Conservation (phyloP, 1,284 basidiomycete genomes). For the Ustanciosporium gigantosporum region DNA sequence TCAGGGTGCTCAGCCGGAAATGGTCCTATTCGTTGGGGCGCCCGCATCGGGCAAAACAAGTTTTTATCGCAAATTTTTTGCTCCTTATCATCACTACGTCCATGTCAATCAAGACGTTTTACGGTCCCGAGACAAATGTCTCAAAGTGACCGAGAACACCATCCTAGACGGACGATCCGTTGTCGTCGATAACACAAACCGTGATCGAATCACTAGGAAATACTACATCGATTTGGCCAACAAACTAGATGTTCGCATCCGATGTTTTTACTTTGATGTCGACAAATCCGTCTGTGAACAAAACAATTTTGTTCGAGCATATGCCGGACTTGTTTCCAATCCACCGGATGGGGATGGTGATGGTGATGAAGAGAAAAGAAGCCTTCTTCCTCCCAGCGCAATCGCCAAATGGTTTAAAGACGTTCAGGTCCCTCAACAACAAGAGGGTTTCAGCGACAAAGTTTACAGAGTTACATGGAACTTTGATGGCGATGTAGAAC, state of each 20-base stretch:
- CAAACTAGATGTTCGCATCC: slow-evolving; percentile 4
- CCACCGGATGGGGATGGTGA: slow-evolving; percentile 3
- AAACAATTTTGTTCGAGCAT: slow-evolving; percentile 39
- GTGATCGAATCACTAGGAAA: slow-evolving; percentile 28
- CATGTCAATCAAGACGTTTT: slow-evolving; percentile 65
- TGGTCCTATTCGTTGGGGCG: slow-evolving; percentile 84
- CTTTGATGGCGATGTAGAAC: slow-evolving; percentile 13
- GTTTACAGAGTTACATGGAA: slow-evolving; percentile 20
- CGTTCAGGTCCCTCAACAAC: slow-evolving; percentile 9
- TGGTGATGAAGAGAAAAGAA: slow-evolving; percentile 3
- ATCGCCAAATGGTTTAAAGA: slow-evolving; percentile 30
- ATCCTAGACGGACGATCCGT: slow-evolving; percentile 62
- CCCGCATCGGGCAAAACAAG: slow-evolving; percentile 86
- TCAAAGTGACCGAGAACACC: slow-evolving; percentile 69
- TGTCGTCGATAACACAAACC: slow-evolving; percentile 54
- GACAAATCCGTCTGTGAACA: slow-evolving; percentile 17
- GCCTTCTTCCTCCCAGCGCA: slow-evolving; percentile 14
- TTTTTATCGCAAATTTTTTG: slow-evolving; percentile 75
- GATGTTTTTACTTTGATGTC: slow-evolving; percentile 38
- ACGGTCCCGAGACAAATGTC: slow-evolving; percentile 73
- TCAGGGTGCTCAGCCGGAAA: slow-evolving; percentile 53
- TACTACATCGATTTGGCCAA: slow-evolving; percentile 36
- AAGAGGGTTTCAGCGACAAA: slow-evolving; percentile 22
- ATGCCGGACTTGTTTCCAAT: neutral
- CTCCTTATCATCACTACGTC: slow-evolving; percentile 70